Evolutionary conservation across 2,329 filamentous ascomycete genomes (phyloP).

Genomic region (Camptophora hylomeconis): DNA sequence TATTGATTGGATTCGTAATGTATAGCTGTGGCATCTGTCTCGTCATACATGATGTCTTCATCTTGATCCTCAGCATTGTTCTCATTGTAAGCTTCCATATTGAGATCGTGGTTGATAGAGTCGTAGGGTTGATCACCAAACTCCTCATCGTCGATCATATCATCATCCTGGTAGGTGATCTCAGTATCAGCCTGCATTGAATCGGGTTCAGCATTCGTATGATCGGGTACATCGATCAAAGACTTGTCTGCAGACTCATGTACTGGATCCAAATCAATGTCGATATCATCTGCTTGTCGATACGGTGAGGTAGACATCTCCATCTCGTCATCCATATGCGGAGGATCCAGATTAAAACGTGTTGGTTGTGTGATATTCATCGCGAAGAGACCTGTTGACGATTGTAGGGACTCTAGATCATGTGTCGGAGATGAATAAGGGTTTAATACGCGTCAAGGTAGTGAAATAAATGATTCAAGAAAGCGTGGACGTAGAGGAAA

Average conservation of each 20-base stretch:
- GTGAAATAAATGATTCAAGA: too few relatives aligned
- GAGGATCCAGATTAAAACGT: slow-evolving; percentile 13
- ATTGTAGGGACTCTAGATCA: too few relatives aligned
- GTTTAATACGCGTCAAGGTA: too few relatives aligned
- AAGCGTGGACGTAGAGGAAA: too few relatives aligned
- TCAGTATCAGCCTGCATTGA: background rate
- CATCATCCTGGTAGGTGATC: slow-evolving; percentile 11
- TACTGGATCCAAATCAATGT: slow-evolving; percentile 16
- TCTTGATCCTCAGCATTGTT: slow-evolving; percentile 1
- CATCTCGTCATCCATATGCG: slow-evolving; percentile 16
- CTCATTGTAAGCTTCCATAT: background rate
- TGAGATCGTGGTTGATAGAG: slow-evolving; percentile 1
- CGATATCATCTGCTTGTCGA: slow-evolving; percentile 15
- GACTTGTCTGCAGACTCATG: slow-evolving; percentile 14
- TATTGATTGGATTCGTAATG: too few relatives aligned
- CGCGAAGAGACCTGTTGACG: too few relatives aligned
- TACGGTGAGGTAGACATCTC: slow-evolving; percentile 15
- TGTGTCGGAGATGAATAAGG: too few relatives aligned
- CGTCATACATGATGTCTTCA: slow-evolving; percentile 1
- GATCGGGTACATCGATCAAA: slow-evolving; percentile 17
- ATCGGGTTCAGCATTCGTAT: too few relatives aligned
- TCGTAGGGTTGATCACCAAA: slow-evolving; percentile 1
- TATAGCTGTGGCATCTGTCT: too few relatives aligned
- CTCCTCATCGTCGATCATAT: slow-evolving; percentile 14
- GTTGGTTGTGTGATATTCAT: too few relatives aligned